Base-by-base conservation (phyloP, 202 grass and related monocot species). In the Musa balbisiana region DNA sequence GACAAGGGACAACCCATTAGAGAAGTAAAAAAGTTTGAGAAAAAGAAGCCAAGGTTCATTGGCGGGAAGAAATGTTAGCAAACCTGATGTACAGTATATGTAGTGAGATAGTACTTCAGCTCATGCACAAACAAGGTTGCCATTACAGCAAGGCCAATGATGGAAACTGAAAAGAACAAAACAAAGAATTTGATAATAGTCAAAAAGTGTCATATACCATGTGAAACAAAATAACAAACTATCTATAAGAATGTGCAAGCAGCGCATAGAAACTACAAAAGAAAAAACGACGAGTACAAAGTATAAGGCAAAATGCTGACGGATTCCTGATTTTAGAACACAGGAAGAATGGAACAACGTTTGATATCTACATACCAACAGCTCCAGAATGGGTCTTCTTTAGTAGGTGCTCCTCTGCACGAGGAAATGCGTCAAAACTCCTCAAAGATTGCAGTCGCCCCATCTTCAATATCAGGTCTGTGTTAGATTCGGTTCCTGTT, bases 361-460 rank as follows among this genome's bases (percentile, higher is more conserved):
- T 51, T 71, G 67, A 9, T 10, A 27, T 73, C 24, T 59, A 74
- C 60, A 62, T 77, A 98, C 91, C 94, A 26, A 98, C 77, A 78
- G 94, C 94, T 14, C 94, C 94, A 52, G 91, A 98, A 70, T 79
- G 86, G 56, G 94, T 98, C 81, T 98, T 98, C 87, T 92, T 81
- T 72, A 98, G 53, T 78, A 98, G 58, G 72, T 98, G 94, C 66
- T 98, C 91, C 65, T 98, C 91, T 14, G 94, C 94, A 59, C 90
- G 94, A 50, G 91, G 94, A 17, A 98, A 98, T 43, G 91, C 94
- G 82, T 98, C 90, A 65, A 98, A 89, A 83, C 87, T 98, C 85
- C 80, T 93, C 74, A 98, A 82, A 20, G 88, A 86, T 58, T 88
- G 87, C 72, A 98, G 83, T 78, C 83, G 89, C 71, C 86, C 79